Conservation (phyloP, 2,329 filamentous ascomycete species). For the Fusarium anguioides region DNA sequence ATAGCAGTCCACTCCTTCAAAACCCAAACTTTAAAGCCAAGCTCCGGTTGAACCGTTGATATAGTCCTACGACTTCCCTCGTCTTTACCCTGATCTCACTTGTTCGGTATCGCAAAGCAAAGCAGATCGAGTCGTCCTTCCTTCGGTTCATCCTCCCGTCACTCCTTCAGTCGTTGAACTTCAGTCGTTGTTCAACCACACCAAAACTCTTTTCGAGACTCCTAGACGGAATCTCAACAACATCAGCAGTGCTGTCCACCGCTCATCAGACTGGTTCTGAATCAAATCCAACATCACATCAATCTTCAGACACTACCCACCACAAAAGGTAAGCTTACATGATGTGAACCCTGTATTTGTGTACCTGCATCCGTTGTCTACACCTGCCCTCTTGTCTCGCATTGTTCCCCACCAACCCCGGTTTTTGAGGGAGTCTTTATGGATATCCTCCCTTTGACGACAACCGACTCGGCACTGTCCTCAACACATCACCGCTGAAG, state of each 20-base stretch:
- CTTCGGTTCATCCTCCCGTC: constrained; percentile 42
- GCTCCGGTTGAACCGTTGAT: constrained; percentile 47
- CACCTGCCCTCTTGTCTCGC: constrained; percentile 28
- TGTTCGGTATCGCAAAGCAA: constrained; percentile 30
- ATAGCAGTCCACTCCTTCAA: constrained; percentile 50
- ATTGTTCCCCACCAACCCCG: constrained; percentile 29
- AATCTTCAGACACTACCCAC: constrained; percentile 11
- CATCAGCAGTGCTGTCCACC: constrained; percentile 40
- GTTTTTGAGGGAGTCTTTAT: constrained; percentile 25
- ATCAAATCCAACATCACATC: constrained; percentile 26
- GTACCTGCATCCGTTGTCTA: constrained; percentile 19
- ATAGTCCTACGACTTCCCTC: constrained; percentile 40
- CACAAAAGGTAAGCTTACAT: constrained; percentile 31
- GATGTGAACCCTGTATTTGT: constrained; percentile 19
- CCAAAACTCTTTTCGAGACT: constrained; percentile 32
- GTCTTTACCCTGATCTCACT: constrained; percentile 7
- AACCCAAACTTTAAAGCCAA: constrained; percentile 39
- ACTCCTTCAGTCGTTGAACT: constrained; percentile 40
- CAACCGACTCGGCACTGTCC: constrained; percentile 8
- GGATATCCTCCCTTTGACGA: constrained; percentile 30
- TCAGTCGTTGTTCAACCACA: constrained; percentile 40
- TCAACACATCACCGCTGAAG: constrained; percentile 9
- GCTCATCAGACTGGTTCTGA: constrained; percentile 46
- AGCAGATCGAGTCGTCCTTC: constrained; percentile 39
- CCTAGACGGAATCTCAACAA: constrained; percentile 43